Percentiles rank a stretch among this genome's conserved stretches.
Conservation (phyloP, 2,329 filamentous ascomycete genomes). For the Aspergillus sp. region DNA sequence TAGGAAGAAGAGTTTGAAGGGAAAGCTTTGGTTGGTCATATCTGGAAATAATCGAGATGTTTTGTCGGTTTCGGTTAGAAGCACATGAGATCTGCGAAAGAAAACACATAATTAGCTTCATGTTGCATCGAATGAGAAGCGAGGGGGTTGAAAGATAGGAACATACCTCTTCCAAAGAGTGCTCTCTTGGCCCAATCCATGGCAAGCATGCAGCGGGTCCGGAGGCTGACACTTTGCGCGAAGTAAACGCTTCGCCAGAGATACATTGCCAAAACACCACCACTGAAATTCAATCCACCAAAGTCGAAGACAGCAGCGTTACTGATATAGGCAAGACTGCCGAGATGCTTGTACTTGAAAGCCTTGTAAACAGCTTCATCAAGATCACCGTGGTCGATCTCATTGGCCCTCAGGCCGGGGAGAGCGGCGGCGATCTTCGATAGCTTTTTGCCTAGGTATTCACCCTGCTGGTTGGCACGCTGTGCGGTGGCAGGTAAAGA, state of each 20-base stretch:
- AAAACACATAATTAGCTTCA: conserved; percentile 2
- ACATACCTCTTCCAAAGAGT: conserved; percentile 88
- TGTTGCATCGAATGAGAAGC: neutral
- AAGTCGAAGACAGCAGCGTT: conserved; percentile 96
- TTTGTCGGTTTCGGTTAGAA: conserved; percentile 30
- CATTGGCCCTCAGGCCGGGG: conserved; percentile 71
- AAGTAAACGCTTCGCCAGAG: conserved; percentile 97
- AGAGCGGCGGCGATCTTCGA: conserved; percentile 80
- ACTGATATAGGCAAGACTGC: conserved; percentile 88
- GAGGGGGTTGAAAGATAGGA: neutral
- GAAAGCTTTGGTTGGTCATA: too few relatives aligned
- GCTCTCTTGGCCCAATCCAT: conserved; percentile 99
- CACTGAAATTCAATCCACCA: conserved; percentile 70
- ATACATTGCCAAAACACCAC: conserved; percentile 89
- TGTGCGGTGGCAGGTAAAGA: conserved; percentile 93
- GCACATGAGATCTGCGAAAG: conserved; percentile 47
- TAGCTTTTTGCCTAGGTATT: conserved; percentile 89
- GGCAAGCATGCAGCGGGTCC: conserved; percentile 80
- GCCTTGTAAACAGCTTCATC: conserved; percentile 91
- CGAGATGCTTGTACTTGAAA: conserved; percentile 90
- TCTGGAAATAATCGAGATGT: too few relatives aligned
- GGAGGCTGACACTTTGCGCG: conserved; percentile 89
- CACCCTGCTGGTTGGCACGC: conserved; percentile 90
- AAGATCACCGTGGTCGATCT: conserved; percentile 81
- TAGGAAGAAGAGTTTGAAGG: too few relatives aligned